These are phyloP conservation scores for Xylaria sp. DNA, from an alignment of 2,329 filamentous ascomycete genomes.

Conservation along the genomic window DNA sequence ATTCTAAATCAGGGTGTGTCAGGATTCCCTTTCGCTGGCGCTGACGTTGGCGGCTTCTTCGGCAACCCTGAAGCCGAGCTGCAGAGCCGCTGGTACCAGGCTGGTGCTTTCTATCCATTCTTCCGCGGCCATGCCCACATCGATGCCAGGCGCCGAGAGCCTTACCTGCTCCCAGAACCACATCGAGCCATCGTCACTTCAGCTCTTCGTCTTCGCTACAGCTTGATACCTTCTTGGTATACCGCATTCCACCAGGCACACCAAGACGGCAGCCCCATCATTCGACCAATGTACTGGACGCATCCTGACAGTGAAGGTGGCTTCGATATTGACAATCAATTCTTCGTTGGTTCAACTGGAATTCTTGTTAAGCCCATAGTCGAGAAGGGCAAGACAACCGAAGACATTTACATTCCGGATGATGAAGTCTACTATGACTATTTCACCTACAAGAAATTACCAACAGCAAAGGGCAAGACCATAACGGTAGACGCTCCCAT, in stretches of 20 bases:
- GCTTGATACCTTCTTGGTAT: slow-evolving; percentile 92
- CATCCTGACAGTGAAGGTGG: slow-evolving; percentile 87
- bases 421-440: slow-evolving; percentile 95
- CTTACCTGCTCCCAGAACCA: slow-evolving; percentile 86
- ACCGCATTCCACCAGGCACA: slow-evolving; percentile 94
- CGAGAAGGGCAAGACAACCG: slow-evolving; percentile 75
- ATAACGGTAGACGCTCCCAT: slow-evolving; percentile 80
- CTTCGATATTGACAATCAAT: slow-evolving; percentile 91
- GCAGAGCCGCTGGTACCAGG: slow-evolving; percentile 94
- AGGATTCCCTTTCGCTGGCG: slow-evolving; percentile 92
- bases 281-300: slow-evolving; percentile 92
- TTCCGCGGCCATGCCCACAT: slow-evolving; percentile 98
- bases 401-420: slow-evolving; percentile 88
- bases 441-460: slow-evolving; percentile 83
- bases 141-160: slow-evolving; percentile 92
- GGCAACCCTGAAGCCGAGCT: slow-evolving; percentile 95
- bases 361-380: slow-evolving; percentile 93
- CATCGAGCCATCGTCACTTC: slow-evolving; percentile 88
- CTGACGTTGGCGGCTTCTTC: slow-evolving; percentile 98
- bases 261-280: slow-evolving; percentile 83
- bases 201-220: slow-evolving; percentile 88
- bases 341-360: slow-evolving; percentile 89
- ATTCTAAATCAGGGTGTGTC: slow-evolving; percentile 90
- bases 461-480: slow-evolving; percentile 74
- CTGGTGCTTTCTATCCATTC: slow-evolving; percentile 96